These are phyloP conservation scores for Boletus nobilissimus DNA, from an alignment of 1,284 basidiomycete species.

Conservation along the genomic window DNA sequence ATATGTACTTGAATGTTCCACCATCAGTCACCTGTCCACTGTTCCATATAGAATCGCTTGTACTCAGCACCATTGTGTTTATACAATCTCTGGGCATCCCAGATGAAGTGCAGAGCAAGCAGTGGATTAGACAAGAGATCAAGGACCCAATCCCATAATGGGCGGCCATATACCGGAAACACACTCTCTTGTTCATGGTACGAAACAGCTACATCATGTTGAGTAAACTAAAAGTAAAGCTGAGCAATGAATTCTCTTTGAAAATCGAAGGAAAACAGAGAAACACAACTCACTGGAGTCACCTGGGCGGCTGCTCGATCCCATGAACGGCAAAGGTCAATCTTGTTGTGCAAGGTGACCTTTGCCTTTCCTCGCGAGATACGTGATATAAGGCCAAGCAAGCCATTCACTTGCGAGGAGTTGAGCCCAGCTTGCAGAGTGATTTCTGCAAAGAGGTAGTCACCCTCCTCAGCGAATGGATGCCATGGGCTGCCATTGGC, in stretches of 20 bases:
- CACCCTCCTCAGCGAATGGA: neutral
- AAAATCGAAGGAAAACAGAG: neutral
- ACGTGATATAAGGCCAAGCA: neutral
- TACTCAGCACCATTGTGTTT: conserved; percentile 33
- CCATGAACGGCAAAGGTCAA: neutral
- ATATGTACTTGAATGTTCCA: conserved; percentile 47
- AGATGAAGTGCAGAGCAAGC: conserved; percentile 27
- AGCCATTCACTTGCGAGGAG: neutral
- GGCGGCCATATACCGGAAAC: neutral
- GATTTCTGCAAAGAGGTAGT: neutral
- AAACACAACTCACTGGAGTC: neutral
- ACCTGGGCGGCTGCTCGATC: neutral
- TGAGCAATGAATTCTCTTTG: neutral
- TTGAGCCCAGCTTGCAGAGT: neutral
- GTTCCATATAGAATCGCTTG: conserved; percentile 39
- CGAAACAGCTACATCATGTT: neutral
- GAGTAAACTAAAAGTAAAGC: neutral
- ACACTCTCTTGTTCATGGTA: neutral
- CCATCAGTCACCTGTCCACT: conserved; percentile 40
- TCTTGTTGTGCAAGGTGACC: neutral
- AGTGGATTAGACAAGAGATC: conserved; percentile 37
- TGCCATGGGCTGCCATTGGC: neutral
- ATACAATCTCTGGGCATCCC: neutral
- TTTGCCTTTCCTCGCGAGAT: neutral
- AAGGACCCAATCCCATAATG: conserved; percentile 44